Conservation (phyloP, 345 rosid species). For the Acer campestre region DNA sequence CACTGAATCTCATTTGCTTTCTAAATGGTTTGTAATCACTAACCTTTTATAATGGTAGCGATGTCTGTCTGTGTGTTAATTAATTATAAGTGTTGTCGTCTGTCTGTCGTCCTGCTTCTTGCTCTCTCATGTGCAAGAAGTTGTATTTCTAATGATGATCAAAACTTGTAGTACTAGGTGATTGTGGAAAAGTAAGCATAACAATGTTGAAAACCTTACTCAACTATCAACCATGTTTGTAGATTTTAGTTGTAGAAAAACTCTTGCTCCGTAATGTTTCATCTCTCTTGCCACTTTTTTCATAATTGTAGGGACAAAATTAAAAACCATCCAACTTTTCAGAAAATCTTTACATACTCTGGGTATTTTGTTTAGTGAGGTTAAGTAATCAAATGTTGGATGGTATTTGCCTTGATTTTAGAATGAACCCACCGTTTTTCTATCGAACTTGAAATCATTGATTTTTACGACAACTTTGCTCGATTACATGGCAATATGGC, state of each 20-base stretch:
- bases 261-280: background rate
- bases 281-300: background rate
- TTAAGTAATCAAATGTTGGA: conserved; percentile 2
- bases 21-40: conserved; percentile 75
- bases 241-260: conserved; percentile 36
- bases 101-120: conserved; percentile 28
- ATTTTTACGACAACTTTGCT: background rate
- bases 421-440: background rate
- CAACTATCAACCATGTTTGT: conserved; percentile 20
- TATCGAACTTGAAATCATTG: background rate
- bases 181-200: conserved; percentile 56
- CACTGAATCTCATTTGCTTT: conserved; percentile 42
- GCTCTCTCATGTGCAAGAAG: conserved; percentile 44
- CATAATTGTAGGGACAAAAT: background rate
- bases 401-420: conserved; percentile 9
- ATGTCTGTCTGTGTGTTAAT: conserved; percentile 49
- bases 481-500: background rate
- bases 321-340: background rate
- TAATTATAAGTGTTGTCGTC: conserved; percentile 43
- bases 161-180: conserved; percentile 54
- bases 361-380: background rate
- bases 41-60: conserved; percentile 69
- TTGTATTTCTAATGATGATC: conserved; percentile 60
- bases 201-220: conserved; percentile 35
- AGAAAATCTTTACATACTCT: background rate